phyloP scores from a whole-genome alignment of 129 eudicot species.

The Ambrosia artemisiifolia region DNA sequence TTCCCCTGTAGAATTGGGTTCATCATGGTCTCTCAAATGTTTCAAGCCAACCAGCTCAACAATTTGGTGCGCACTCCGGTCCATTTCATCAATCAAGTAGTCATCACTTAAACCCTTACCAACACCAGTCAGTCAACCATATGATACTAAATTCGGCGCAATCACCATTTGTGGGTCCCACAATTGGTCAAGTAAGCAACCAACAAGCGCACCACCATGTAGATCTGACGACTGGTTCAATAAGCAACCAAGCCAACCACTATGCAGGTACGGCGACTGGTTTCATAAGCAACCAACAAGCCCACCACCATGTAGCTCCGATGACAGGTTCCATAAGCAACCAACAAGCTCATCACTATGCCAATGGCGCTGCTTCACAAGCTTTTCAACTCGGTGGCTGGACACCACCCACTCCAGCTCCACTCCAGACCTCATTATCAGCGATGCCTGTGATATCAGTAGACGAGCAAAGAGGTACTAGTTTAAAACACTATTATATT shows the following conservation, averaged over 20 bases:
- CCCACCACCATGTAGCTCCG: conserved; percentile 11
- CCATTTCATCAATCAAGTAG: conserved; percentile 28
- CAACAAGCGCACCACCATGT: conserved; percentile 24
- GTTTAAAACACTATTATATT: background rate
- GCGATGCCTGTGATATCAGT: conserved; percentile 16
- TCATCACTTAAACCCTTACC: conserved; percentile 25
- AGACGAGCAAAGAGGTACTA: conserved; percentile 36
- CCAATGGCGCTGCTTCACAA: conserved; percentile 36
- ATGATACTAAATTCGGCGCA: conserved; percentile 27
- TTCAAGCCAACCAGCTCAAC: conserved; percentile 38
- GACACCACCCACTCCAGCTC: conserved; percentile 24
- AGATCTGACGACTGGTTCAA: conserved; percentile 15
- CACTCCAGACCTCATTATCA: conserved; percentile 33
- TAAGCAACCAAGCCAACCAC: conserved; percentile 27
- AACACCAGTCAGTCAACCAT: conserved; percentile 29
- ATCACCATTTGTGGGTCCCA: conserved; percentile 31
- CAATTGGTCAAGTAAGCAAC: conserved; percentile 25
- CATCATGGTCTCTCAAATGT: conserved; percentile 27
- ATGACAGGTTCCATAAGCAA: background rate
- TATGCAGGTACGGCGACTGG: background rate
- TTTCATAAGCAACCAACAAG: conserved; percentile 21
- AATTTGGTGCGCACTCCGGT: conserved; percentile 24
- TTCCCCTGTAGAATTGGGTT: conserved; percentile 30
- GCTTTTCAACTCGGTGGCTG: conserved; percentile 25
- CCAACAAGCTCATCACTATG: background rate